Base-by-base conservation (phyloP, 257 asterid species). In the Solanum sitiens region DNA sequence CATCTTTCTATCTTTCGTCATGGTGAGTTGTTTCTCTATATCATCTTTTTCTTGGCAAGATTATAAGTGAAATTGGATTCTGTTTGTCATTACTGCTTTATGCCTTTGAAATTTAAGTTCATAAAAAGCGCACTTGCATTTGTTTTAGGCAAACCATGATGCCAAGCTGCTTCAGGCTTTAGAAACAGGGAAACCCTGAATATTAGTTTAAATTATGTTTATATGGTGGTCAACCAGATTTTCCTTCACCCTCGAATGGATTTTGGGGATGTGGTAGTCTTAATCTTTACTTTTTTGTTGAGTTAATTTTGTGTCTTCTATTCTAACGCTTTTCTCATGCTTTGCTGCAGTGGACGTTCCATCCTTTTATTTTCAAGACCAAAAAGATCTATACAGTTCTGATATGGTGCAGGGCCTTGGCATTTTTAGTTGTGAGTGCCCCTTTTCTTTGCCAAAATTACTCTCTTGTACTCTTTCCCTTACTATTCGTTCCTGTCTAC, bases 371-470 rank as follows among this genome's bases (percentile, higher is more conserved):
- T 90, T 79, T 93, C 77, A 97, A 97, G 94, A 93, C 91, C 94
- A 96, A 96, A 92, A 97, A 93, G 94, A 94, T 97, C 90, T 96
- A 96, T 92, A 97, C 99, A 25, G 99, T 96, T 88, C 92, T 95
- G 82, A 87, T 97, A 80, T 96, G 99, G 99, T 96, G 99, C 97
- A 93, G 99, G 93, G 99, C 93, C 63, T 91, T 97, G 88, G 97
- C 99, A 42, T 97, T 93, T 91, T 94, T 97, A 94, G 95, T 95
- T 61, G 99, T 97, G 93, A 94, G 99, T 94, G 79, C 61, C 83
- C 73, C 11, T 82, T 47, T 30, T 80, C 85, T 47, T 82, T 53
- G 45, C 45, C 85, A 30, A 16, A 25, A 30, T 82, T 82, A 50
- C 85, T 79, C 42, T 13, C 74, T 80, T 70, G 56, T 40, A 37